A percentile compares a stretch with the other conserved stretches of the same genome.
These are phyloP conservation scores for Pestalotiopsis sp. DNA, from an alignment of 2,329 filamentous ascomycete genomes.

Conservation along the genomic window DNA sequence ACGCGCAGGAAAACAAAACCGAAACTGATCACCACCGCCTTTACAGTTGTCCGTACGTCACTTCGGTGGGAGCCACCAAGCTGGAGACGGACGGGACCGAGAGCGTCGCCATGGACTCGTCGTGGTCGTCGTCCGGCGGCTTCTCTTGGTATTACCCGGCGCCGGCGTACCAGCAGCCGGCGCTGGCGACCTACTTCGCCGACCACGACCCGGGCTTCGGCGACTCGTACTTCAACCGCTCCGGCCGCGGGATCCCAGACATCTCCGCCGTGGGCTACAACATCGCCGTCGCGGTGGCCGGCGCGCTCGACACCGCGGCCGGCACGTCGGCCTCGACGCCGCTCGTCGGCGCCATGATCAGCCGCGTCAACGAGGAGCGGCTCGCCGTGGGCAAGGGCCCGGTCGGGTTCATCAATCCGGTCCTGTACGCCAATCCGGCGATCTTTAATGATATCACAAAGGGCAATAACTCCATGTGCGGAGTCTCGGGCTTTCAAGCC, in stretches of 20 bases:
- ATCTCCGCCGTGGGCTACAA: slow-evolving; percentile 51
- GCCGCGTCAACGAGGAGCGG: slow-evolving; percentile 22
- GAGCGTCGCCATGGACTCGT: neutral
- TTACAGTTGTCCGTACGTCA: slow-evolving; percentile 1
- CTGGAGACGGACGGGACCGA: neutral
- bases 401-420: slow-evolving; percentile 18
- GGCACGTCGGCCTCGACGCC: slow-evolving; percentile 25
- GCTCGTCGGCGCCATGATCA: slow-evolving; percentile 24
- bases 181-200: slow-evolving; percentile 45
- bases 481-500: slow-evolving; percentile 47
- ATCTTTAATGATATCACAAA: slow-evolving; percentile 15
- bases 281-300: slow-evolving; percentile 33
- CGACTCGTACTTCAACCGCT: slow-evolving; percentile 32
- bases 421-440: slow-evolving; percentile 17
- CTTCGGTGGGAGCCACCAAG: neutral
- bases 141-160: slow-evolving; percentile 28
- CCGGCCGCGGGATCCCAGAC: slow-evolving; percentile 38
- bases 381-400: slow-evolving; percentile 3
- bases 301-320: slow-evolving; percentile 7
- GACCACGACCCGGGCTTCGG: slow-evolving; percentile 35
- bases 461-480: slow-evolving; percentile 14
- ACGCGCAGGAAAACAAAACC: no score
- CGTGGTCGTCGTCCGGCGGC: slow-evolving; percentile 17
- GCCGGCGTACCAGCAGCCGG: slow-evolving; percentile 45
- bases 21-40: neutral